phyloP scores from a whole-genome alignment of 148 eudicot genomes.

The Linanthus parryae region DNA sequence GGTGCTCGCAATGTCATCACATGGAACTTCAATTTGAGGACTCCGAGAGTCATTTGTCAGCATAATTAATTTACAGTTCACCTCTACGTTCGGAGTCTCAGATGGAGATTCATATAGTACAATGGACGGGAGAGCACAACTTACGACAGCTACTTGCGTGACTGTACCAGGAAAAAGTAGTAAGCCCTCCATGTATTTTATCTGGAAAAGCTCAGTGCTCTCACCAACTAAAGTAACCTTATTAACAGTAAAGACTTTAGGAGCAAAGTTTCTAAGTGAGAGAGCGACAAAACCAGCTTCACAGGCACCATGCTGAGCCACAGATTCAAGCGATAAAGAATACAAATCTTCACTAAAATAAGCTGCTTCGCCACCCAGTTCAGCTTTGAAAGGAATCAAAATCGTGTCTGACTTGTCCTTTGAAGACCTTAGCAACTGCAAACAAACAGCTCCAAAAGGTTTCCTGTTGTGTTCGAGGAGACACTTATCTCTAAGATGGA shows the following conservation, averaged over 20 bases:
- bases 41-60: conserved; percentile 51
- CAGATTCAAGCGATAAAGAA: conserved; percentile 37
- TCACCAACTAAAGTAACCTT: conserved; percentile 38
- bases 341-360: conserved; percentile 20
- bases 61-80: conserved; percentile 44
- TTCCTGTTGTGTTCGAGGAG: conserved; percentile 27
- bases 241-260: conserved; percentile 39
- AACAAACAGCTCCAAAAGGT: conserved; percentile 48
- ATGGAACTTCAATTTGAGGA: conserved; percentile 46
- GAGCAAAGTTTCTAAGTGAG: conserved; percentile 43
- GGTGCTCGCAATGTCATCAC: conserved; percentile 40
- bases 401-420: conserved; percentile 34
- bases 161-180: conserved; percentile 58
- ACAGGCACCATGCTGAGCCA: conserved; percentile 31
- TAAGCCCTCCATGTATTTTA: conserved; percentile 57
- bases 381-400: conserved; percentile 60
- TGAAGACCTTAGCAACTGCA: conserved; percentile 39
- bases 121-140: conserved; percentile 18
- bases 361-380: conserved; percentile 17
- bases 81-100: conserved; percentile 18
- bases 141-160: conserved; percentile 58
- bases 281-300: conserved; percentile 40
- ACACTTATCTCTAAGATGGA: conserved; percentile 43
- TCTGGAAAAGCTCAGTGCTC: conserved; percentile 31
- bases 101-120: conserved; percentile 10